Evolutionary conservation across 2,329 filamentous ascomycete species (phyloP), one percentile per base, ranked within the genome.

Genomic region (Lasiodiplodia sp.): DNA sequence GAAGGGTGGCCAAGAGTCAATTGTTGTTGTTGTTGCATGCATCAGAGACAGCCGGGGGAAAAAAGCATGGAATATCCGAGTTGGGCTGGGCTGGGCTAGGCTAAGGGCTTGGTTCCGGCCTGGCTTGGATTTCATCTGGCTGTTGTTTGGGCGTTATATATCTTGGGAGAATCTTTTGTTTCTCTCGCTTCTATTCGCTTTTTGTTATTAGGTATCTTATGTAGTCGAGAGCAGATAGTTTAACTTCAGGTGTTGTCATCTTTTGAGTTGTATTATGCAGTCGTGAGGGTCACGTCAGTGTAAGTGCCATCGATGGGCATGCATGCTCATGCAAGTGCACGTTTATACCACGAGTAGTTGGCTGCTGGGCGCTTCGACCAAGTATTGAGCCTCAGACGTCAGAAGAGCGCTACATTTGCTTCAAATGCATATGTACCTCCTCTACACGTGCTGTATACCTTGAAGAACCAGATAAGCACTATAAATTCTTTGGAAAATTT

Each of bases 141-240:
- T 23, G 21, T 21, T 34, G 34, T 23, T 34, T 31, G 55, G 55
- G 55, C 55, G 55, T 57, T 57, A 38, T 57, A 57, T 57, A 57
- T 57, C 55, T 57, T 37, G n/a, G 55, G 55, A 57, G 55, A 34
- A 57, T 57, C 55, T 57, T 37, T 21, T 23, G n/a, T 23, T 38
- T 57, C 55, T 57, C 37, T 57, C 23, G 7, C 18, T 21, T 21
- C 31, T 18, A 11, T 28, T 53, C 25, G 31, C 38, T 38, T 57
- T 11, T 16, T 57, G 8, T 57, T 23, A 21, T n/a, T 34, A 8
- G 4, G 34, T 57, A 57, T 34, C n/a, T 57, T 38, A 57, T 34
- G 31, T 28, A 56, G 52, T 31, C 16, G 25, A 37, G 18, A 28
- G 25, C 25, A 34, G 25, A 31, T 55, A 55, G 16, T 31, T 28